Percentiles rank a stretch among this genome's conserved stretches.
These are phyloP conservation scores for Hymenoscyphus scutula DNA, from an alignment of 2,329 filamentous ascomycete species.

Conservation along the genomic window DNA sequence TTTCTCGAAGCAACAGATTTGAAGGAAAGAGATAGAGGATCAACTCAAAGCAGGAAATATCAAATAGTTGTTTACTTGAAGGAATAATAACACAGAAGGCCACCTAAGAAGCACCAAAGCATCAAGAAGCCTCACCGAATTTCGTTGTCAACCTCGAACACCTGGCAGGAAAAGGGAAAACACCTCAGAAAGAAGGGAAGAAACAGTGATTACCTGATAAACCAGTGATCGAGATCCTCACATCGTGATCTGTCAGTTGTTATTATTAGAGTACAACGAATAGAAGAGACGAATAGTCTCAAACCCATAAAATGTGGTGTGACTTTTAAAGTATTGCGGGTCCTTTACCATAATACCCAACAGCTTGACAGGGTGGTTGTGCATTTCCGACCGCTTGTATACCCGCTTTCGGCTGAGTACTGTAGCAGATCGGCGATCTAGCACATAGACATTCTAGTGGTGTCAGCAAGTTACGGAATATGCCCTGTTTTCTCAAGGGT, in stretches of 20 bases:
- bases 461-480: not conserved
- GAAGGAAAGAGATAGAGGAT: not conserved
- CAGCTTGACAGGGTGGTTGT: not conserved
- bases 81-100: not conserved
- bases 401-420: not conserved
- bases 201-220: not conserved
- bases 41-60: not conserved
- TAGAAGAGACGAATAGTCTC: not conserved
- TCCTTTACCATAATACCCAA: not conserved
- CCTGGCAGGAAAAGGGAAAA: not conserved
- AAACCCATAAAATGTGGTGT: conserved; percentile 1
- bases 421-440: not conserved
- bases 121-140: not conserved
- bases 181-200: not conserved
- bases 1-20: not conserved
- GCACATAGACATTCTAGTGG: not conserved
- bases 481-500: not conserved
- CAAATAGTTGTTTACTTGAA: not conserved
- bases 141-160: not conserved
- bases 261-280: not conserved
- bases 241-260: not conserved
- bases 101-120: not conserved
- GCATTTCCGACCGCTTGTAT: not conserved
- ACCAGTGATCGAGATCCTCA: not conserved
- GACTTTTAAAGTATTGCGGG: not conserved